phyloP scores from a whole-genome alignment of 768 basidiomycete species.

The Suillus clintonianus region DNA sequence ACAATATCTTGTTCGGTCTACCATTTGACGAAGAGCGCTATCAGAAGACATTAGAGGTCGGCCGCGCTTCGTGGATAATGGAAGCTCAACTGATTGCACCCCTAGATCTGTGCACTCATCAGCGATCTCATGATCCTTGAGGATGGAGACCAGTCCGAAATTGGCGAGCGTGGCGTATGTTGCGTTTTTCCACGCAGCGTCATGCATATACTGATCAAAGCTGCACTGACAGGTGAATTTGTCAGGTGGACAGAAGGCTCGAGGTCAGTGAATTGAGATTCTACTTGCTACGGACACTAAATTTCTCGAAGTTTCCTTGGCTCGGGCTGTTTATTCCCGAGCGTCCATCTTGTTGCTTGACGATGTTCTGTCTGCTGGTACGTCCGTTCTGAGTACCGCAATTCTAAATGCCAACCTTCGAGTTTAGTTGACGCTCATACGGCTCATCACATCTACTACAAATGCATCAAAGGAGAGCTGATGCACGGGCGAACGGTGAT shows the following conservation, averaged over 20 bases:
- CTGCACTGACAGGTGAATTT: conserved; percentile 25
- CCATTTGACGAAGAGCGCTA: conserved; percentile 78
- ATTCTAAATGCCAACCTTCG: not conserved
- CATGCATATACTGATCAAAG: not conserved
- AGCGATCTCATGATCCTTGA: conserved; percentile 81
- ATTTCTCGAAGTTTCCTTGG: conserved; percentile 57
- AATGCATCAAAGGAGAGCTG: conserved; percentile 80
- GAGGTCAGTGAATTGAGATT: conserved; percentile 43
- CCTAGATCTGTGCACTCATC: conserved; percentile 54
- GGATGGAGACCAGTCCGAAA: conserved; percentile 86
- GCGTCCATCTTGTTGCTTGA: conserved; percentile 83
- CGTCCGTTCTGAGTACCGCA: conserved; percentile 4
- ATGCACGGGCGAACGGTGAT: conserved; percentile 80
- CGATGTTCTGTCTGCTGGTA: conserved; percentile 65
- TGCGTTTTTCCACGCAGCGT: not conserved
- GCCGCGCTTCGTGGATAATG: conserved; percentile 6
- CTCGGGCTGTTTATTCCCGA: conserved; percentile 88
- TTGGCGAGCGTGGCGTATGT: conserved; percentile 79
- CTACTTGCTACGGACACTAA: not conserved
- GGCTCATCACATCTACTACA: conserved; percentile 76
- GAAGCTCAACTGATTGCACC: not conserved
- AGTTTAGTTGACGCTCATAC: conserved; percentile 79
- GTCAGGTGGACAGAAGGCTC: conserved; percentile 66
- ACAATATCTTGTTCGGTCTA: conserved; percentile 80
- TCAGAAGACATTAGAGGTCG: conserved; percentile 70